Evolutionary conservation across 1,284 basidiomycete species (phyloP), one percentile per base, ranked within the genome.

Genomic region (Puccinia coronata): DNA sequence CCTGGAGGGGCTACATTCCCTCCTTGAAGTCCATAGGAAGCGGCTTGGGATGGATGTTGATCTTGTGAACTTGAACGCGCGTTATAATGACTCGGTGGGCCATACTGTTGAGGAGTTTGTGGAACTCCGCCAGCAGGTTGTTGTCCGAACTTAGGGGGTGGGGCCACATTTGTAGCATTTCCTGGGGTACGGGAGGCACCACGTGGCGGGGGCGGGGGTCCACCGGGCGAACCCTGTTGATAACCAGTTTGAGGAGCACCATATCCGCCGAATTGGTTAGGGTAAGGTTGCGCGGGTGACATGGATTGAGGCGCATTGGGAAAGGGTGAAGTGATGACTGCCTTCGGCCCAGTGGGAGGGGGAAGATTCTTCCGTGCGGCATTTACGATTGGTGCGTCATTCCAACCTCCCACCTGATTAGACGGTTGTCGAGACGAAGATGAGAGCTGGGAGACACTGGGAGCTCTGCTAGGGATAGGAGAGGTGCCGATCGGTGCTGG

Each of bases 401-500:
- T 82, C 55, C 80, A 82, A 25, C 67, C 72, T 39, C 82, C 81
- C 4, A 83, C 84, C 34, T 84, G 84, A 18, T 76, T 65, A 23
- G 84, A 83, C 39, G 83, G 83, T 71, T 85, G 85, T 23, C 85
- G 85, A 61, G 85, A 84, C 31, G 84, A 83, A 36, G 84, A 84
- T 16, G 83, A 82, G 39, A 80, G 72, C 36, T 78, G 69, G 28
- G 73, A 65, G 51, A 72, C 82, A 81, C 83, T 85, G 77, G 83
- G 82, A 76, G 84, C 74, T 71, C 83, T 82, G 53, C 75, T 69
- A 8, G 79, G 36, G 49, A 79, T 77, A 59, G 77, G 73, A 36
- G 77, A 76, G 43, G 57, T 82, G 53, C 85, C 84, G 9, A 84
- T 84, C 72, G 85, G 83, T 28, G 86, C 86, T 49, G 86, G 86